Evolutionary conservation across 2,329 filamentous ascomycete species (phyloP).

Genomic region (Fusarium bactridioides): DNA sequence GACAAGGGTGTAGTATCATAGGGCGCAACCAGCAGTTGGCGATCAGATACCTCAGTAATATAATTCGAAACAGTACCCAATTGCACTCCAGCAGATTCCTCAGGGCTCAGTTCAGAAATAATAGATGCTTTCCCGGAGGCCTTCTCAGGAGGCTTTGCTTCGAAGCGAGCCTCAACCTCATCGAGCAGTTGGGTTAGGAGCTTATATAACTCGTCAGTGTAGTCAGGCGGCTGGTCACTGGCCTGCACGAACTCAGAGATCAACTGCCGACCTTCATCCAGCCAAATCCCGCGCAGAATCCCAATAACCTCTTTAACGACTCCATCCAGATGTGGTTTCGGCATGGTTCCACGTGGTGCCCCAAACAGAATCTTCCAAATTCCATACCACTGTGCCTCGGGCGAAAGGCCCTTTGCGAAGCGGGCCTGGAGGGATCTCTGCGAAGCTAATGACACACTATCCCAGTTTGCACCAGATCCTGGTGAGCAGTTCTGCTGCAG

Average conservation of each 20-base stretch:
- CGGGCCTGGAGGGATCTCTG: neutral
- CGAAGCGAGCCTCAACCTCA: neutral
- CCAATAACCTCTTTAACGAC: neutral
- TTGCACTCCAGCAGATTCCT: neutral
- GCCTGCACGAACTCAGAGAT: rapidly evolving
- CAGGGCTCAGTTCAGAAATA: neutral
- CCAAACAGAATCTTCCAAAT: neutral
- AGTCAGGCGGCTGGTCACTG: neutral
- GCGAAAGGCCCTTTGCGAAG: rapidly evolving
- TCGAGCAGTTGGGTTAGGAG: neutral
- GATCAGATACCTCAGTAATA: rapidly evolving
- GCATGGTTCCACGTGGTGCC: neutral
- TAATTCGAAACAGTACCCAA: rapidly evolving
- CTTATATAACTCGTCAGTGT: neutral
- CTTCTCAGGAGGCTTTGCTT: rapidly evolving
- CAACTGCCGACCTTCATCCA: neutral
- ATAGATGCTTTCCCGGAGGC: neutral
- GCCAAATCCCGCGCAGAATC: neutral
- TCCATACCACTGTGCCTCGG: neutral
- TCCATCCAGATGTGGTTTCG: rapidly evolving
- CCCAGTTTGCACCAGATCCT: neutral
- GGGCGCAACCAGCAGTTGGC: rapidly evolving
- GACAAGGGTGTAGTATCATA: rapidly evolving
- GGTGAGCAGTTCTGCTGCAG: rapidly evolving
- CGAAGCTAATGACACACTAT: neutral